Conservation (phyloP, 1,284 basidiomycete species). For the Cryptococcus floricola region DNA sequence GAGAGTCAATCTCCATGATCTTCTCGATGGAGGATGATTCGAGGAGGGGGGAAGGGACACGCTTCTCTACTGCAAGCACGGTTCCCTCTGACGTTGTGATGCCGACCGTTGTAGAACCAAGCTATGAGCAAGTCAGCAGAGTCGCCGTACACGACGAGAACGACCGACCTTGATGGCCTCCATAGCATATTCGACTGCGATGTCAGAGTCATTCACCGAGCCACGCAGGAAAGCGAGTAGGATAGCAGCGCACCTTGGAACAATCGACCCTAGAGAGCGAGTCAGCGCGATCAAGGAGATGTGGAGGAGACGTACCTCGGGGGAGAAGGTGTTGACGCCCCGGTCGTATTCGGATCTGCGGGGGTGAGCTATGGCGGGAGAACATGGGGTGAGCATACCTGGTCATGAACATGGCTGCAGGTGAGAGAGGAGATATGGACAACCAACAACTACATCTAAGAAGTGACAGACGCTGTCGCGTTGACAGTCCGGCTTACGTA, state of each 20-base stretch:
- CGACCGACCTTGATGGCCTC: slow-evolving; percentile 86
- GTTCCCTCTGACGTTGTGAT: slow-evolving; percentile 83
- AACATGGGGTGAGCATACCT: slow-evolving; percentile 25
- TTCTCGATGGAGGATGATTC: slow-evolving; percentile 97
- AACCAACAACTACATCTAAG: not conserved
- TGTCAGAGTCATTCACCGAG: not conserved
- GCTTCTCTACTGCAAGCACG: slow-evolving; percentile 95
- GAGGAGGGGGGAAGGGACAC: slow-evolving; percentile 92
- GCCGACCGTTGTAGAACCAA: slow-evolving; percentile 96
- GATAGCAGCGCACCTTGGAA: slow-evolving; percentile 48
- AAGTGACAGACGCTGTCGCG: slow-evolving; percentile 4
- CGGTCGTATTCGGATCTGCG: slow-evolving; percentile 61
- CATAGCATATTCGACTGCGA: slow-evolving; percentile 94
- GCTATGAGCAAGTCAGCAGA: slow-evolving; percentile 52
- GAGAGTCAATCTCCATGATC: slow-evolving; percentile 98
- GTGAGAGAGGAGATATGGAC: not conserved
- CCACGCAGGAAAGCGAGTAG: not conserved
- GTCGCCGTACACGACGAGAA: slow-evolving; percentile 1
- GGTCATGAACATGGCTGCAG: slow-evolving; percentile 44
- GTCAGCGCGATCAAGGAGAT: slow-evolving; percentile 12
- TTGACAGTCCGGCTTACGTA: slow-evolving; percentile 1
- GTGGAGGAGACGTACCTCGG: slow-evolving; percentile 59
- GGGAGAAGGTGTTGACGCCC: slow-evolving; percentile 98
- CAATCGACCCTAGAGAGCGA: slow-evolving; percentile 46
- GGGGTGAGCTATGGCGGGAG: not conserved